Evolutionary conservation across 345 rosid species (phyloP), one percentile per base, ranked within the genome.

Genomic region (Lumnitzera racemosa): DNA sequence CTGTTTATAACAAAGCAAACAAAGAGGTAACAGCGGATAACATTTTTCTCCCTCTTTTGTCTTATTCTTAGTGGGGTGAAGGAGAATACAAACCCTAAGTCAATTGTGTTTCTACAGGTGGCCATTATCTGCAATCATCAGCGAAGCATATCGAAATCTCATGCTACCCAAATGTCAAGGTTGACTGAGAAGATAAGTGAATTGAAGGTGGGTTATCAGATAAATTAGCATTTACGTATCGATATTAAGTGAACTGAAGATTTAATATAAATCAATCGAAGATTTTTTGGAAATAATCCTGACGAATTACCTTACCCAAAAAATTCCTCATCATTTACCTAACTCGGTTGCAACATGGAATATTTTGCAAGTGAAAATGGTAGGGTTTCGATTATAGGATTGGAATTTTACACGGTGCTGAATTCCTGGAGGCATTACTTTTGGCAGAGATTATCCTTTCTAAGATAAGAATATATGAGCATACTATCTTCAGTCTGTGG

Each of bases 61-160:
- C 43, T 36, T 36, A 1, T 6, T 36, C 43, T 36, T 36, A 1
- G 43, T 36, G 43, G 43, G 43, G 7, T 36, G 43, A 36, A 50
- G 64, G 51, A 49, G 46, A n/a, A 48, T 36, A 3, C 12, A 16
- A 11, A 16, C 15, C 36, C 52, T 25, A 25, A 24, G 27, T 12
- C 54, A 67, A 55, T 7, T 53, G 52, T 58, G 12, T 67, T 58
- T 53, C 61, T 70, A 61, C 82, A 95, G 99, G 99, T 95, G 66
- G 99, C 99, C 46, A 86, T 95, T 68, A 95, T 95, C 61, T 95
- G 99, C 81, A 95, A 95, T 70, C 99, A 95, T 77, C 99, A 95
- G 53, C 94, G 98, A 50, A 81, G 79, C 67, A 76, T 95, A 58
- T 88, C 99, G 12, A 95, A 88, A 77, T 65, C 92, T 25, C 99